Base-by-base conservation (phyloP, 1,139 yeast genomes). In the Suhomyces taliae region DNA sequence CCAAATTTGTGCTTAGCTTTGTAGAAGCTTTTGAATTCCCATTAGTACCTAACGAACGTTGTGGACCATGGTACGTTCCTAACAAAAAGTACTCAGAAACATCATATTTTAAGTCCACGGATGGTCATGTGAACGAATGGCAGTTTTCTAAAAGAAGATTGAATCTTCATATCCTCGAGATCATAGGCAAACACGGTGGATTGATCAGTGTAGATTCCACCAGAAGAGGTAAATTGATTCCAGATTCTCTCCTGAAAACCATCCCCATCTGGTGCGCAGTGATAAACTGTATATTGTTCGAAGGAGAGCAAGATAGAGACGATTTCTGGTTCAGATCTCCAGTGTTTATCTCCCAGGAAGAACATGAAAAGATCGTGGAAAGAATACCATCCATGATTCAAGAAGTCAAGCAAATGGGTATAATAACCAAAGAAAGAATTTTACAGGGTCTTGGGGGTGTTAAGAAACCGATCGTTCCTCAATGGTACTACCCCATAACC, bases 201-300 rank as follows among this genome's bases (percentile, higher is more conserved):
- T 53, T 82, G 0, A 67, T 83, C 2, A 69, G 89, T n/a, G 85
- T 90, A 1, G 97, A 90, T 64, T 87, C 96, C 8, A 90, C 97
- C 0, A 69, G 96, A 53, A 8, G 90, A 44, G 96, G 97, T 2
- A 90, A 90, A 59, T 66, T 79, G 33, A 82, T 90, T 65, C 96
- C 97, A 0, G 97, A 90, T 65, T 87, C 97, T 0, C 67, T 89
- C 8, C 84, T 90, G 58, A 90, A 90, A 57, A 90, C 97, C 0
- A 73, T 90, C 1, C 97, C 97, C 0, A 86, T 88, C 2, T 90
- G 97, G 97, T 87, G 96, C 65, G 87, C 93, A 0, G 93, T 89
- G 7, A 51, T 90, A 27, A 87, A 87, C 59, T 65, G 67, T 33
- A 67, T 83, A 0, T 64, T 82, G 57, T 74, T 74, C 49, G 79